Conservation (phyloP, 2,329 filamentous ascomycete species). For the Xylaria polymorpha region DNA sequence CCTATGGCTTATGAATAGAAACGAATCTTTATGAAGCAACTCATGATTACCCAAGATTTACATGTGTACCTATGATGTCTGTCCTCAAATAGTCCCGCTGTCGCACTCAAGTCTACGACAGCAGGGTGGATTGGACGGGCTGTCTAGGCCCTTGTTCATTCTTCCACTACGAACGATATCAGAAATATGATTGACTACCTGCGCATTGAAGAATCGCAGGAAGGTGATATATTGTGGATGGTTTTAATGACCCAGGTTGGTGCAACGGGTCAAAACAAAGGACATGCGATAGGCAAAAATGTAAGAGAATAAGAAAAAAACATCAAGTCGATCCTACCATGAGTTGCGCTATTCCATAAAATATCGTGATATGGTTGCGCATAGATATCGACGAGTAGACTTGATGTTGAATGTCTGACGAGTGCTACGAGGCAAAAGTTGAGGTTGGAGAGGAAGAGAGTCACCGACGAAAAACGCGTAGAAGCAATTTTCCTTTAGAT, state of each 20-base stretch:
- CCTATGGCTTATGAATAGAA: background rate
- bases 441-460: conserved; percentile 1
- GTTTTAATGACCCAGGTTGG: conserved; percentile 18
- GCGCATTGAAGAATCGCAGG: conserved; percentile 67
- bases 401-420: conserved; percentile 13
- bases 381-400: background rate
- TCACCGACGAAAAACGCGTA: background rate
- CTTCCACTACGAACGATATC: conserved; percentile 70
- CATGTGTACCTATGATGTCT: conserved; percentile 56
- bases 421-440: background rate
- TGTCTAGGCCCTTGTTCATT: conserved; percentile 73
- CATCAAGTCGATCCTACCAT: conserved; percentile 11
- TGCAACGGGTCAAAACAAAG: background rate
- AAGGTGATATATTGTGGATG: conserved; percentile 72
- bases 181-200: conserved; percentile 64
- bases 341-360: background rate
- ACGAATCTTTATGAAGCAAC: background rate
- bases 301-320: background rate
- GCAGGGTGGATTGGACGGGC: conserved; percentile 75
- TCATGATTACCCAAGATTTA: background rate
- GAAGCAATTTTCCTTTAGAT: conserved; percentile 27
- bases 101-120: conserved; percentile 66
- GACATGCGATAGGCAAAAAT: background rate
- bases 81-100: conserved; percentile 72
- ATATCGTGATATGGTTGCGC: background rate